These are phyloP conservation scores for Viola pubescens DNA, from an alignment of 441 rosid genomes.

Conservation along the genomic window DNA sequence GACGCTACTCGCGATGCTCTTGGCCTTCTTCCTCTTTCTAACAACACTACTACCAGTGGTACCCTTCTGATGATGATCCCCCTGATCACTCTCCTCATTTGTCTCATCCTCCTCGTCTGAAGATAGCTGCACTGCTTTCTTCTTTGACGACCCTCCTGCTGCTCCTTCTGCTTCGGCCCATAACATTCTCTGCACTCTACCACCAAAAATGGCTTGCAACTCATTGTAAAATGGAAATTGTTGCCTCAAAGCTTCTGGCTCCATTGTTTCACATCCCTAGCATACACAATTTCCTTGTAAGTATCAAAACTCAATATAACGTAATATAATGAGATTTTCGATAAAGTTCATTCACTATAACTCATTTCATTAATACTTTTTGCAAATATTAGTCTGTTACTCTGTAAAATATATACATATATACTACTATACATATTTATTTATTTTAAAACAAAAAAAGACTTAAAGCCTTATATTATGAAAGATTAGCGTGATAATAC, in stretches of 20 bases:
- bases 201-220: slow-evolving; percentile 53
- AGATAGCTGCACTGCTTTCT: slow-evolving; percentile 46
- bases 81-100: slow-evolving; percentile 46
- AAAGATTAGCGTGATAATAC: too few relatives aligned
- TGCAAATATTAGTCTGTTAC: too few relatives aligned
- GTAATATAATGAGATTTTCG: too few relatives aligned
- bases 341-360: too few relatives aligned
- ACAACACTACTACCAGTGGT: neutral
- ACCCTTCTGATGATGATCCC: slow-evolving; percentile 27
- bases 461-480: neutral
- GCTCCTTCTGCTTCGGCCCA: slow-evolving; percentile 76
- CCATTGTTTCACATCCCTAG: slow-evolving; percentile 76
- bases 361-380: too few relatives aligned
- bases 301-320: too few relatives aligned
- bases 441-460: too few relatives aligned
- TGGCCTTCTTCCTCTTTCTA: slow-evolving; percentile 49
- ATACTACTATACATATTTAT: too few relatives aligned
- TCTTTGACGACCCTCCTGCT: slow-evolving; percentile 36
- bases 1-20: slow-evolving; percentile 13
- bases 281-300: too few relatives aligned
- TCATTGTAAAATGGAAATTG: slow-evolving; percentile 79
- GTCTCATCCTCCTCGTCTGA: slow-evolving; percentile 65
- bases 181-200: slow-evolving; percentile 64
- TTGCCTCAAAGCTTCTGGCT: slow-evolving; percentile 61
- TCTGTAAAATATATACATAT: too few relatives aligned